A percentile compares a stretch with the other conserved stretches of the same genome.
Evolutionary conservation across 2,329 filamentous ascomycete genomes (phyloP).

Genomic region (Furcasterigmium furcatum): DNA sequence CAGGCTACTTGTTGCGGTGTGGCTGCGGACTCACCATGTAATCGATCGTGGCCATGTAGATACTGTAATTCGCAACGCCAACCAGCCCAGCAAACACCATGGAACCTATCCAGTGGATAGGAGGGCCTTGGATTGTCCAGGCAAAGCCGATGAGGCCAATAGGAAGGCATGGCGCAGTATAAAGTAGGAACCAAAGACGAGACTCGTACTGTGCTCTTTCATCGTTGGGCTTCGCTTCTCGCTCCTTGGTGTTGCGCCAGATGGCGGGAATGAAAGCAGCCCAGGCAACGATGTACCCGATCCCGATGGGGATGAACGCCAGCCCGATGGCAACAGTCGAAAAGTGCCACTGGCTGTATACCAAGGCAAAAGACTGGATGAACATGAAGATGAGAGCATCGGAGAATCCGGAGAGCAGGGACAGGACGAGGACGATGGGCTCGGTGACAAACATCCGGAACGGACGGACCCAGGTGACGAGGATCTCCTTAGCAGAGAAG

Average conservation of each 20-base stretch:
- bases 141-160: conserved; percentile 70
- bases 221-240: conserved; percentile 44
- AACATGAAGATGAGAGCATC: conserved; percentile 78
- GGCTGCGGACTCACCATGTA: conserved; percentile 60
- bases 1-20: no score
- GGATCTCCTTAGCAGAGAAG: conserved; percentile 55
- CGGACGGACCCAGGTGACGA: conserved; percentile 57
- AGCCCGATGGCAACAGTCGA: conserved; percentile 52
- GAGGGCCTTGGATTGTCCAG: conserved; percentile 62
- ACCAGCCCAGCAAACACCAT: conserved; percentile 64
- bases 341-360: conserved; percentile 68
- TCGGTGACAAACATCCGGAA: conserved; percentile 73
- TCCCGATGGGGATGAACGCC: conserved; percentile 61
- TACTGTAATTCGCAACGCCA: conserved; percentile 70
- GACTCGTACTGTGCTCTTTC: conserved; percentile 67
- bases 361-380: conserved; percentile 66
- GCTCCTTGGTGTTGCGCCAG: conserved; percentile 47
- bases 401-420: conserved; percentile 68
- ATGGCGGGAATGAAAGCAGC: conserved; percentile 56
- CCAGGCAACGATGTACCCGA: conserved; percentile 65
- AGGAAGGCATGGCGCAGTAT: conserved; percentile 55
- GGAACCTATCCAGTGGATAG: conserved; percentile 65
- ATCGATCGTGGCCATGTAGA: conserved; percentile 75
- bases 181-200: conserved; percentile 63
- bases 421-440: conserved; percentile 69